These are phyloP conservation scores for Curvularia sp. DNA, from an alignment of 2,329 filamentous ascomycete genomes.

Conservation along the genomic window DNA sequence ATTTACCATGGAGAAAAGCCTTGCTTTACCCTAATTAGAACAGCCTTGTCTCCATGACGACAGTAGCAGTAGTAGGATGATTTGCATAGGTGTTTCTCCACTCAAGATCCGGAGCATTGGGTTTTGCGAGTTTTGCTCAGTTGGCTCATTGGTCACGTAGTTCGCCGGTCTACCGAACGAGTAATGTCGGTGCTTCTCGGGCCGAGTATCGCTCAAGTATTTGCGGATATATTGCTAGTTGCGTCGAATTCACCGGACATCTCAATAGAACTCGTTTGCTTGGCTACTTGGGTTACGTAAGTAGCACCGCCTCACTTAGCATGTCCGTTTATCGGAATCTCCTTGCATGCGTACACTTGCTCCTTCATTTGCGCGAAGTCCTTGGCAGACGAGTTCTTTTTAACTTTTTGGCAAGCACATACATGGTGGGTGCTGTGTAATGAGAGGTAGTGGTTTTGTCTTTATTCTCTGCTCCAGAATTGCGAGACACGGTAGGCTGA, in stretches of 20 bases:
- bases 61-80: slow-evolving; percentile 1
- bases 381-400: slow-evolving; percentile 51
- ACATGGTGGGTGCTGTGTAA: slow-evolving; percentile 51
- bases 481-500: slow-evolving; percentile 25
- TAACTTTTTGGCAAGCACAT: slow-evolving; percentile 50
- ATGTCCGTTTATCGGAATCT: slow-evolving; percentile 34
- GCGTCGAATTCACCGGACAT: background rate
- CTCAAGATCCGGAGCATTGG: slow-evolving; percentile 11
- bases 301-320: slow-evolving; percentile 46
- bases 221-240: slow-evolving; percentile 4
- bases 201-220: slow-evolving; percentile 4
- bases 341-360: too few relatives aligned
- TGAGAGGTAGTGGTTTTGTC: slow-evolving; percentile 52
- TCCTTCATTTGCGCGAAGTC: slow-evolving; percentile 50
- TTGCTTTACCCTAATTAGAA: background rate
- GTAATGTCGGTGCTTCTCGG: slow-evolving; percentile 5
- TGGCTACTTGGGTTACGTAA: slow-evolving; percentile 33
- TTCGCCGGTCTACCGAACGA: slow-evolving; percentile 3
- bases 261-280: background rate
- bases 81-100: slow-evolving; percentile 9
- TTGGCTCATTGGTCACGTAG: background rate
- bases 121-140: background rate
- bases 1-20: background rate
- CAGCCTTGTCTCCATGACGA: slow-evolving; percentile 11
- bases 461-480: slow-evolving; percentile 32